These are phyloP conservation scores for Nyctanthes arbortristis DNA, from an alignment of 257 asterid species.

Conservation along the genomic window DNA sequence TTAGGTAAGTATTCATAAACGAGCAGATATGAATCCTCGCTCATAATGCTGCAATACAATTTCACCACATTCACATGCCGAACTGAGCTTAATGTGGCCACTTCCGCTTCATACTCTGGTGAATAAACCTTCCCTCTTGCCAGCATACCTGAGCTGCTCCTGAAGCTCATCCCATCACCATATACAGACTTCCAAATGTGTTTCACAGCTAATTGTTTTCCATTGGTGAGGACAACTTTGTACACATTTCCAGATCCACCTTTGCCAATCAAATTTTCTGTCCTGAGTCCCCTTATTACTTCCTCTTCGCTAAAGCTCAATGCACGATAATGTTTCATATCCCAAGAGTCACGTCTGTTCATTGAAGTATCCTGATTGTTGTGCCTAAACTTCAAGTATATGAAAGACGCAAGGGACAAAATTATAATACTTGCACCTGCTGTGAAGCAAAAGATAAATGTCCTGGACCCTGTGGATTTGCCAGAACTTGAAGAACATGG, in stretches of 20 bases:
- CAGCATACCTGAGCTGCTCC: constrained; percentile 33
- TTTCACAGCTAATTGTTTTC: too few species aligned
- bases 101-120: constrained; percentile 46
- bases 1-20: constrained; percentile 46
- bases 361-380: constrained; percentile 18
- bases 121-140: constrained; percentile 22
- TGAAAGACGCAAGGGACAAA: constrained; percentile 22
- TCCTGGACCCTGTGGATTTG: constrained; percentile 16
- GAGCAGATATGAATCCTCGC: constrained; percentile 48
- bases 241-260: constrained; percentile 35
- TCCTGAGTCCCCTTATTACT: constrained; percentile 29
- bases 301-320: constrained; percentile 47
- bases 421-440: constrained; percentile 28
- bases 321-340: constrained; percentile 36
- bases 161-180: constrained; percentile 17
- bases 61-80: constrained; percentile 53
- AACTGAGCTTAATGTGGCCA: constrained; percentile 40
- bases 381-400: constrained; percentile 24
- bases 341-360: constrained; percentile 38
- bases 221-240: constrained; percentile 17
- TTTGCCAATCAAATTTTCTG: too few species aligned
- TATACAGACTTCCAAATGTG: neutral
- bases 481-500: constrained; percentile 30
- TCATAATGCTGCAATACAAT: constrained; percentile 44
- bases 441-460: constrained; percentile 31